Base-by-base conservation (phyloP, 495 filamentous ascomycete genomes). In the Penicillium verhagenii region DNA sequence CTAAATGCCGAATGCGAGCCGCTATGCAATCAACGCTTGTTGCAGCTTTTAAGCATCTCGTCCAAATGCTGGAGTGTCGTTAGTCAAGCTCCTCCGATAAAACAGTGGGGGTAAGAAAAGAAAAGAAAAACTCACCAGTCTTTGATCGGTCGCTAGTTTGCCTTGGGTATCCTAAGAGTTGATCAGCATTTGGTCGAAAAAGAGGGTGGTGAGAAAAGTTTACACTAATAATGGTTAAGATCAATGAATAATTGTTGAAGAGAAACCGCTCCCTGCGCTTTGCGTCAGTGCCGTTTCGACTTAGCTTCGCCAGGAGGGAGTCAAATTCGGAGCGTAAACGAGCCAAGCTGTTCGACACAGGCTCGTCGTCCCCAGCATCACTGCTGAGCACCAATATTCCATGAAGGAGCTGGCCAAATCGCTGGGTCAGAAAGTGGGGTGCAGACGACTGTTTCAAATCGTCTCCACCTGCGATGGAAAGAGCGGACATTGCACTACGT, bases 361-460 rank as follows among this genome's bases (percentile, higher is more conserved):
- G 94, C 70, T 97, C 94, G 57, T 96, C 91, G 60, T 98, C 94
- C 2, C 91, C 92, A 3, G 88, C 89, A 44, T 96, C 91, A 33
- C 83, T 84, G 64, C 89, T 92, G 26, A 97, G 78, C 4, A 85
- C 78, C 29, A 97, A 71, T 19, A 97, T 86, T 5, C 89, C 90
- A 47, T 95, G 89, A 38, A 96, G 68, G 38, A 98, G 83, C 68
- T 94, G 91, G 0, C 90, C 92, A 64, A 97, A 97, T 18, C 90
- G 82, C 68, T 98, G 94, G 0, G 94, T 96, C 19, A 96, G 79
- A 44, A 91, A 85, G 60, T 96, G 92, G 0, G 94, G 94, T 5
- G 95, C 93, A 2, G 91, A 88, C 10, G 88, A 94, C 43, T 87
- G 78, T 60, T 86, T 87, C 37, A 82, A 51, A 20, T 82, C 73